phyloP scores from a whole-genome alignment of 2,329 filamentous ascomycete genomes.

The Neonectria magnoliae region DNA sequence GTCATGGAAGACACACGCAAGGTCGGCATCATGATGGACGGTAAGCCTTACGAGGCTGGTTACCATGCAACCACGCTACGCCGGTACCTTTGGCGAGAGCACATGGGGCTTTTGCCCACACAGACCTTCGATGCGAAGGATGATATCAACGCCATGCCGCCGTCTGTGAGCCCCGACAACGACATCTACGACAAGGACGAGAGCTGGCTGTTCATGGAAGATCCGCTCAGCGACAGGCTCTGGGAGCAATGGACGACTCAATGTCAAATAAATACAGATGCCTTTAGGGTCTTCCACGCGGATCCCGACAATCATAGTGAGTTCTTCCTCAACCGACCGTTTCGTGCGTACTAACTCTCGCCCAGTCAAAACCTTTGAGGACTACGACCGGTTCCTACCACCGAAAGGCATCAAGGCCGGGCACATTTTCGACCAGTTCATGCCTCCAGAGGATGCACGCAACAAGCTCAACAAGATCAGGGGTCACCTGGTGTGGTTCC shows the following conservation, averaged over 20 bases:
- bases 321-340: slow-evolving; percentile 30
- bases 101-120: slow-evolving; percentile 81
- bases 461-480: slow-evolving; percentile 80
- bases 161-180: slow-evolving; percentile 72
- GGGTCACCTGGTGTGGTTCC: slow-evolving; percentile 95
- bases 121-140: slow-evolving; percentile 74
- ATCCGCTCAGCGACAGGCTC: slow-evolving; percentile 74
- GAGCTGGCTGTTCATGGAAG: slow-evolving; percentile 72
- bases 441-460: slow-evolving; percentile 77
- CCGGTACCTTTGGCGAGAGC: slow-evolving; percentile 88
- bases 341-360: slow-evolving; percentile 20
- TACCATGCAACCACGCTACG: slow-evolving; percentile 84
- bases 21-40: slow-evolving; percentile 80
- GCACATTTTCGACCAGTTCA: slow-evolving; percentile 85
- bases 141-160: slow-evolving; percentile 80
- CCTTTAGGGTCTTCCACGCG: slow-evolving; percentile 84
- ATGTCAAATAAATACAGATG: slow-evolving; percentile 76
- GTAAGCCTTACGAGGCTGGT: slow-evolving; percentile 79
- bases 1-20: slow-evolving; percentile 85
- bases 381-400: slow-evolving; percentile 84
- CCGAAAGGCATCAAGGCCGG: slow-evolving; percentile 79
- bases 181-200: slow-evolving; percentile 70
- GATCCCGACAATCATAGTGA: slow-evolving; percentile 87
- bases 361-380: slow-evolving; percentile 83
- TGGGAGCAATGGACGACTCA: slow-evolving; percentile 75